Evolutionary conservation across 148 eudicot species (phyloP).

Genomic region (Rheum nobile): DNA sequence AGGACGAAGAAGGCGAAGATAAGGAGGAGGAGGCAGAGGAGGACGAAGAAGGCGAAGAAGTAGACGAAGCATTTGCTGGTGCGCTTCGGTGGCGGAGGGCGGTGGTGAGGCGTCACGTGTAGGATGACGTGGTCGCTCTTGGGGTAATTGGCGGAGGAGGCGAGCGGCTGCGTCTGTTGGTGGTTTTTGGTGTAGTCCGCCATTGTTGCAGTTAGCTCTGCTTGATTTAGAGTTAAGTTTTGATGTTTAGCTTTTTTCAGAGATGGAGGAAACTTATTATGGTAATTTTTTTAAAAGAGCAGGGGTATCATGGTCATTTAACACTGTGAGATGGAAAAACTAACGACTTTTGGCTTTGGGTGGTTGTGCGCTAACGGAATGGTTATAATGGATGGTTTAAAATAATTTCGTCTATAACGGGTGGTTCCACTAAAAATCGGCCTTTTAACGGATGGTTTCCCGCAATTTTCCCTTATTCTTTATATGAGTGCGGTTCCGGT

Average conservation of each 20-base stretch:
- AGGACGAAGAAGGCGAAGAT: constrained; percentile 18
- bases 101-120: neutral
- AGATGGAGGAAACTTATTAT: neutral
- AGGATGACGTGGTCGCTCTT: neutral
- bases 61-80: constrained; percentile 31
- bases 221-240: neutral
- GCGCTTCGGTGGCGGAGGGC: neutral
- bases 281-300: no score
- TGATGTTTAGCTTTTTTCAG: neutral
- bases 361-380: no score
- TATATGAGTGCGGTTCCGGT: no score
- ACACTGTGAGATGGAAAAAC: no score
- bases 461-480: no score
- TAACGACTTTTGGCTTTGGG: no score
- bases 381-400: no score
- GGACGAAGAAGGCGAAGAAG: constrained; percentile 14
- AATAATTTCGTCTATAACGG: no score
- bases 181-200: neutral
- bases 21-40: constrained; percentile 13
- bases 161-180: constrained; percentile 5
- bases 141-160: neutral
- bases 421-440: no score
- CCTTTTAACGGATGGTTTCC: no score
- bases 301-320: no score
- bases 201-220: neutral